phyloP scores from a whole-genome alignment of 768 basidiomycete species.

The Polyporus arcularius region DNA sequence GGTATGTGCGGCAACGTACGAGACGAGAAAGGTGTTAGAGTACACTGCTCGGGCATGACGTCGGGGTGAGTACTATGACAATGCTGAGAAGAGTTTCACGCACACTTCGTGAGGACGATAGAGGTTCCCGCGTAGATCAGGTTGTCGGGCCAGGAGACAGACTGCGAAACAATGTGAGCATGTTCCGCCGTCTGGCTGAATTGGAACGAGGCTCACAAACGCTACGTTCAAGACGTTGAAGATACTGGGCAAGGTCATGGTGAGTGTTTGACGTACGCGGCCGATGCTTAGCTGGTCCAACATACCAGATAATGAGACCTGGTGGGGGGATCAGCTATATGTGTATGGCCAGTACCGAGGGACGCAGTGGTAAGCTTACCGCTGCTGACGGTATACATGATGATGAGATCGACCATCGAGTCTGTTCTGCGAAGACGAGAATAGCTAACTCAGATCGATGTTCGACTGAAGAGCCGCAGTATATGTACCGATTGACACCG shows the following conservation, averaged over 20 bases:
- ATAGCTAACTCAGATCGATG: too few species aligned
- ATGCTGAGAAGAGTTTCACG: not conserved
- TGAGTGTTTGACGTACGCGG: too few species aligned
- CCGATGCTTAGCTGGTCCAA: not conserved
- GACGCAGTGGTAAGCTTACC: not conserved
- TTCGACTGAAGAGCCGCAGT: too few species aligned
- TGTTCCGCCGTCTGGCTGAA: not conserved
- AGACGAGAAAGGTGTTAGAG: slow-evolving; percentile 2
- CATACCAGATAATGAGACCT: slow-evolving; percentile 5
- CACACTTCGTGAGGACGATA: slow-evolving; percentile 7
- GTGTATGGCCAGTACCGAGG: not conserved
- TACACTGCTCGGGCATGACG: not conserved
- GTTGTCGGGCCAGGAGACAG: not conserved
- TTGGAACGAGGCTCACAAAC: not conserved
- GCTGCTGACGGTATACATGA: slow-evolving; percentile 5
- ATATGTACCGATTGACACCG: not conserved
- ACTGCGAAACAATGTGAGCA: not conserved
- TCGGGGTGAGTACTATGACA: not conserved
- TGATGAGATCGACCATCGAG: slow-evolving; percentile 1
- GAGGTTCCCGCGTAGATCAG: slow-evolving; percentile 6
- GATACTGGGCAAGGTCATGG: not conserved
- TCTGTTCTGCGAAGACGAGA: not conserved
- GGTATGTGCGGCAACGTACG: not conserved
- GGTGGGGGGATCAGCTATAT: too few species aligned
- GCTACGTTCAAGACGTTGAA: slow-evolving; percentile 7